Base-by-base conservation (phyloP, 2,329 filamentous ascomycete species). In the Escovopsis sp. region DNA sequence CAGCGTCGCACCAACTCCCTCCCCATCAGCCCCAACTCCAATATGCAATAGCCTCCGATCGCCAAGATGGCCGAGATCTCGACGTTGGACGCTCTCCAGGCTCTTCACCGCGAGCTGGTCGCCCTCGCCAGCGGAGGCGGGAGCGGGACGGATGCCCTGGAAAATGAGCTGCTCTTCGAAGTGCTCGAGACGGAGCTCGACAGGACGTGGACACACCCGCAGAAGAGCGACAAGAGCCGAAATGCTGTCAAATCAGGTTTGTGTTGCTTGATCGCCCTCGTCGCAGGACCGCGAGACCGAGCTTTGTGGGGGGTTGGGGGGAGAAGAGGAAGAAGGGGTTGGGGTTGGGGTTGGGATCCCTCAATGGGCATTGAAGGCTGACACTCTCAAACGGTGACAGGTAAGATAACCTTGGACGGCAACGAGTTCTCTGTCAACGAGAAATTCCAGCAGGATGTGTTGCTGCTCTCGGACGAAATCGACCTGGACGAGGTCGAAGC, bases 401-500 rank as follows among this genome's bases (percentile, higher is more conserved):
- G 85, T 45, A 88, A 84, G 58, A 70, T 96, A 51, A 76, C 68
- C 32, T 64, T 94, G 45, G 74, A 75, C 51, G 81, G 79, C 48
- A 72, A 76, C 32, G 77, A 88, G 54, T 96, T 86, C 60, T 67
- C 72, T 19, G 69, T 98, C 65, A 95, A 94, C 62, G 74, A 84
- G 43, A 80, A 86, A 48, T 96, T 98, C 62, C 79, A 89, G 56
- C 82, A 94, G 60, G 78, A 82, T 51, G 76, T 80, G 23, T 69
- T 94, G 30, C 76, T 85, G 53, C 70, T 98, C 33, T 84, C 89
- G 43, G 88, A 96, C 60, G 85, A 86, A 51, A 70, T 95, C 47
- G 80, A 94, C 54, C 70, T 98, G 41, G 88, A 98, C 62, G 93
- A 98, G 62, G 59, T 94, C 44, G 77, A 91, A 53, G 82, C 89